phyloP scores from a whole-genome alignment of 169 alveolate genomes.

The Plasmodium chabaudi region DNA sequence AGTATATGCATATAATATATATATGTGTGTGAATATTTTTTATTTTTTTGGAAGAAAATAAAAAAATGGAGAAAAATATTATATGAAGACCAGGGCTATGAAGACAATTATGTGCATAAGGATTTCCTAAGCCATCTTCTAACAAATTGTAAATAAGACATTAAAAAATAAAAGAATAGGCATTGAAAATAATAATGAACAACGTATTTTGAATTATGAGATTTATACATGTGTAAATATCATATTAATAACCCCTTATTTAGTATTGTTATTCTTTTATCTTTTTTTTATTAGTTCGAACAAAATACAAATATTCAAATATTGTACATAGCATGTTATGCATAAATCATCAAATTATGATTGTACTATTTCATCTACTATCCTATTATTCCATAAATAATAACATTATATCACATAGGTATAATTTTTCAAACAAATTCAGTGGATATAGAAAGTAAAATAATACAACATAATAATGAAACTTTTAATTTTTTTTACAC shows the following conservation, averaged over 20 bases:
- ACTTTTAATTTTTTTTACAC: background rate
- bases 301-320: slow-evolving; percentile 63
- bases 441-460: background rate
- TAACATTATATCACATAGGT: slow-evolving; percentile 40
- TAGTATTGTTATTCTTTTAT: background rate
- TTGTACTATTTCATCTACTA: slow-evolving; percentile 48
- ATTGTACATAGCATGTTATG: slow-evolving; percentile 59
- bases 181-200: background rate
- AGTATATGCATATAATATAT: slow-evolving; percentile 6
- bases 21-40: slow-evolving; percentile 8
- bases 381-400: slow-evolving; percentile 58
- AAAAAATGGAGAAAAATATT: slow-evolving; percentile 73
- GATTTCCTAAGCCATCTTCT: slow-evolving; percentile 65
- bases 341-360: slow-evolving; percentile 57
- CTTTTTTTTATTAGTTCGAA: slow-evolving; percentile 26
- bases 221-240: background rate
- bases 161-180: background rate
- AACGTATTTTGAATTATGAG: too few species aligned
- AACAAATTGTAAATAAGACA: slow-evolving; percentile 53
- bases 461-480: background rate
- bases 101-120: slow-evolving; percentile 68
- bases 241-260: background rate
- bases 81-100: slow-evolving; percentile 68
- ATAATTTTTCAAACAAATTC: slow-evolving; percentile 19
- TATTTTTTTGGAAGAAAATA: slow-evolving; percentile 43